Evolutionary conservation across 345 rosid genomes (phyloP).

Genomic region (Erucastrum elatum): DNA sequence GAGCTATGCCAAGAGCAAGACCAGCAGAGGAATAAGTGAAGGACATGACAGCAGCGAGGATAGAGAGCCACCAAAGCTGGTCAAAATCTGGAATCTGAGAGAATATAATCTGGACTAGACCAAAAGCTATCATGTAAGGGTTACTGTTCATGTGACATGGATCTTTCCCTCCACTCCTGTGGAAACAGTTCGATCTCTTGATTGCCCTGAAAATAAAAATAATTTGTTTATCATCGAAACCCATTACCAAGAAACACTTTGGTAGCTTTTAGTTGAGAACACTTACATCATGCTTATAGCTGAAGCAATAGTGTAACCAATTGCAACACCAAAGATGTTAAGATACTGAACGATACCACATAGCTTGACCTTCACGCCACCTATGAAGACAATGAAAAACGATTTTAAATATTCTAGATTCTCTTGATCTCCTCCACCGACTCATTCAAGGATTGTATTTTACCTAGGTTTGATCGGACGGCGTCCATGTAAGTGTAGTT

Average conservation of each 20-base stretch:
- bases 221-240: background rate
- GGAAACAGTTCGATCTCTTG: constrained; percentile 82
- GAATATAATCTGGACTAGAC: constrained; percentile 62
- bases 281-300: constrained; percentile 52
- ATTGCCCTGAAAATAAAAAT: constrained; percentile 55
- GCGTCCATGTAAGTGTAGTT: constrained; percentile 50
- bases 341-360: constrained; percentile 47
- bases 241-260: background rate
- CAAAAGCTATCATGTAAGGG: constrained; percentile 75
- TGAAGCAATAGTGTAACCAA: constrained; percentile 59
- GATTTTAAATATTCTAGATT: background rate
- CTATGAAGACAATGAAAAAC: constrained; percentile 17
- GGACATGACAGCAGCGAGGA: constrained; percentile 82
- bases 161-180: constrained; percentile 60
- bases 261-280: constrained; percentile 12
- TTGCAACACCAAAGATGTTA: constrained; percentile 43
- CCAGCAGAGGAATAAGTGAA: constrained; percentile 74
- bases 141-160: constrained; percentile 78
- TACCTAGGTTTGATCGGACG: constrained; percentile 49
- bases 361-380: constrained; percentile 40
- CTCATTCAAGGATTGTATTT: background rate
- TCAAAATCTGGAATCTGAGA: constrained; percentile 87
- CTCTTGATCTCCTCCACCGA: background rate
- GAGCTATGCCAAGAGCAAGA: constrained; percentile 70
- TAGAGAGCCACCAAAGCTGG: constrained; percentile 83